These are phyloP conservation scores for Moringa oleifera DNA, from an alignment of 345 rosid species.

Conservation along the genomic window DNA sequence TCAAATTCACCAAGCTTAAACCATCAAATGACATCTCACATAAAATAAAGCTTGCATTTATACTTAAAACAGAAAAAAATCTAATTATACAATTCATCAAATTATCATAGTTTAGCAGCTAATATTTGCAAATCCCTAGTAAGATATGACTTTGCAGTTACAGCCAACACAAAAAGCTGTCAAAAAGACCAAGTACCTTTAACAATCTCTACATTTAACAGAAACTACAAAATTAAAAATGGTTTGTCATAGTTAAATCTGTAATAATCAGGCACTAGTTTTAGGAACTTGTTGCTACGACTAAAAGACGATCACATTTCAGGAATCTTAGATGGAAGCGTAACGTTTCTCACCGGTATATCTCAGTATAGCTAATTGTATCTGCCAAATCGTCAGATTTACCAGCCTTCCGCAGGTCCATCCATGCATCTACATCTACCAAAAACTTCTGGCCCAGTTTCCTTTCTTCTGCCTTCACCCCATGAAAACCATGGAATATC, in stretches of 20 bases:
- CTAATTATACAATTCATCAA: no score
- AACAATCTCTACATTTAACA: no score
- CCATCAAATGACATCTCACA: background rate
- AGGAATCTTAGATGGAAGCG: background rate
- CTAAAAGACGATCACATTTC: no score
- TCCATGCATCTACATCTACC: conserved; percentile 89
- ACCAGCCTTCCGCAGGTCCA: conserved; percentile 75
- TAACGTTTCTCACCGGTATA: conserved; percentile 62
- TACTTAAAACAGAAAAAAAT: background rate
- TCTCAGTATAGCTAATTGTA: conserved; percentile 76
- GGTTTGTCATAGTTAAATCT: no score
- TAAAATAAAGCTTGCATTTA: background rate
- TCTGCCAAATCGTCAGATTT: conserved; percentile 54
- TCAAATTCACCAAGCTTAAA: conserved; percentile 9
- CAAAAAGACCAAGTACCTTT: no score
- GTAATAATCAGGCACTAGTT: background rate
- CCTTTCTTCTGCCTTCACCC: conserved; percentile 70
- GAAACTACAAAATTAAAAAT: no score
- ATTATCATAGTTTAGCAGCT: no score
- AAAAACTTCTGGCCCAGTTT: conserved; percentile 79
- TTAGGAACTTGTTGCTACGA: no score
- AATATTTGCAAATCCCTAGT: background rate
- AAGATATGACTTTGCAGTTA: background rate
- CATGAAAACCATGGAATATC: conserved; percentile 83
- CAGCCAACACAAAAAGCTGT: no score